A percentile compares a stretch with the other conserved stretches of the same genome.
Conservation (phyloP, 1,284 basidiomycete species). For the Coniophora puteana region DNA sequence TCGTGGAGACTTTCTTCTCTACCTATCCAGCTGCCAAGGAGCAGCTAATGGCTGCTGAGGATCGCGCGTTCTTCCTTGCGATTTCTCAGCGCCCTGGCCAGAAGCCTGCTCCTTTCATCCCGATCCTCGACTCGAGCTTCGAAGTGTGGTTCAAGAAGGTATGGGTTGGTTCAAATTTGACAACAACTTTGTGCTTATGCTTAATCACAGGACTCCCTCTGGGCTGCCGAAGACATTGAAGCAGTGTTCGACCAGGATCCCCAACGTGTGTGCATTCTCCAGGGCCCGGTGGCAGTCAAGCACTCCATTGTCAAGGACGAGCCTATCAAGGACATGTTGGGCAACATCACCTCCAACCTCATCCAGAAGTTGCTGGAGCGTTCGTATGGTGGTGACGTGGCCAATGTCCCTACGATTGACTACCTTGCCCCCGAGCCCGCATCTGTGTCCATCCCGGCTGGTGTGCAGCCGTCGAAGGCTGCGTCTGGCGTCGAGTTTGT, state of each 20-base stretch:
- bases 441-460: slow-evolving; percentile 34
- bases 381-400: slow-evolving; percentile 78
- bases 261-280: slow-evolving; percentile 95
- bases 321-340: slow-evolving; percentile 89
- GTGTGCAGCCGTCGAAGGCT: slow-evolving; percentile 45
- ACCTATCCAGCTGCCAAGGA: slow-evolving; percentile 79
- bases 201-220: slow-evolving; percentile 80
- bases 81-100: slow-evolving; percentile 94
- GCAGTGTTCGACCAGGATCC: slow-evolving; percentile 98
- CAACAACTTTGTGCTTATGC: slow-evolving; percentile 14
- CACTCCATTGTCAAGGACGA: slow-evolving; percentile 88
- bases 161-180: slow-evolving; percentile 15
- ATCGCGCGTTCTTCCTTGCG: slow-evolving; percentile 92
- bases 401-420: slow-evolving; percentile 79
- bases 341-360: slow-evolving; percentile 80
- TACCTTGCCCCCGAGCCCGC: slow-evolving; percentile 72
- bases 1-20: slow-evolving; percentile 84
- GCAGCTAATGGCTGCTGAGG: slow-evolving; percentile 92
- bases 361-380: slow-evolving; percentile 80
- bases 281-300: slow-evolving; percentile 93
- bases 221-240: slow-evolving; percentile 98
- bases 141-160: slow-evolving; percentile 99
- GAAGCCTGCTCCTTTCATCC: slow-evolving; percentile 98
- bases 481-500: slow-evolving; percentile 53
- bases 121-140: slow-evolving; percentile 90